Evolutionary conservation across 306 rosid species (phyloP), one percentile per base, ranked within the genome.

Genomic region (Canavalia gladiata): DNA sequence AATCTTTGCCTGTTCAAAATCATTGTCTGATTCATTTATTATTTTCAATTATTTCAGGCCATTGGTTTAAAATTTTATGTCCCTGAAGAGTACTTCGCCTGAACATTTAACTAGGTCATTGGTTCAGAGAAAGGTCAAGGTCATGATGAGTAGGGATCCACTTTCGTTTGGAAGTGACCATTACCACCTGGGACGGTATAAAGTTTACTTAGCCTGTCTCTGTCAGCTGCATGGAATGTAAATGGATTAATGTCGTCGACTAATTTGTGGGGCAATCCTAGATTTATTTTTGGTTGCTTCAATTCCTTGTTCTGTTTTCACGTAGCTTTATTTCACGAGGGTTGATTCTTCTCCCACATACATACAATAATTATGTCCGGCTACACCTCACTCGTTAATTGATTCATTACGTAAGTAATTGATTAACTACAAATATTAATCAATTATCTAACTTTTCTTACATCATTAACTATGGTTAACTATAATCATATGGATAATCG

Each of bases 11-110:
- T 58, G 78, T 41, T 78, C 25, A 18, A 18, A 18, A 18, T 18
- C 41, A 5, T 56, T 74, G 37, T 75, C 64, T 50, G 13, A 73
- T 25, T 59, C 60, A 47, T 68, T 63, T 37, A 25, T n/a, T 31
- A 28, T 50, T 43, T 86, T 75, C 72, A 25, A 59, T 86, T 82
- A 25, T 86, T 85, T 81, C 96, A 93, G 97, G 91, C 90, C 13
- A 46, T 90, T 75, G 97, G 96, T 51, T 86, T 93, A 78, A 93
- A 93, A 50, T 93, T 93, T 83, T 60, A 81, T 86, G 86, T 90
- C 69, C 97, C 97, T 8, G 97, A 93, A 80, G 96, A 93, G 1
- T 91, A 83, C 81, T 91, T 93, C 72, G 81, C 74, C 29, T 57
- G 84, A 87, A 25, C 79, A 74, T 78, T 58, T 77, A 6, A 52